Evolutionary conservation across 805 yeast genomes (phyloP), one percentile per base, ranked within the genome.

Genomic region (Naumovozyma baii): DNA sequence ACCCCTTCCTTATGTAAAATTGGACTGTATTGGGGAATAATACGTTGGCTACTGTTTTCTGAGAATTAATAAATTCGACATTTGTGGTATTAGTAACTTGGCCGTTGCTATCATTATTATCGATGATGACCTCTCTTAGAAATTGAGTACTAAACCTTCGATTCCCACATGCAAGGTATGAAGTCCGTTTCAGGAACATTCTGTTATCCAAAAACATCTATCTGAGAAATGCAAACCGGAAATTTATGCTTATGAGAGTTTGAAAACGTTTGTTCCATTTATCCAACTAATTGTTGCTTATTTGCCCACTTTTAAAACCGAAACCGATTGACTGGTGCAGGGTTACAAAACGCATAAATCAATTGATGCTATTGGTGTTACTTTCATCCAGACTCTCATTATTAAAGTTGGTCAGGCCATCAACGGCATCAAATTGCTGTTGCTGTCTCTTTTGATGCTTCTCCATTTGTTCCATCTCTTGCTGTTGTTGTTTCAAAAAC

Each of bases 401-500:
- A 22, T 22, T 10, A n/a, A n/a, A n/a, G n/a, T n/a, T n/a, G n/a
- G n/a, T n/a, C 26, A 22, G 10, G 26, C 26, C 26, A 22, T 22
- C 10, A 7, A 22, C 7, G 26, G 26, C 26, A 10, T 22, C 26
- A 7, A 22, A 22, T 22, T 22, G 26, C 7, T 7, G 9, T 10
- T 22, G 26, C 10, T 22, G 26, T 22, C 10, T 22, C 26, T 10
- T 22, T 22, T 22, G 26, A 22, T 22, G 26, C 10, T 22, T 22
- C 26, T 22, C 26, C 7, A 22, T 22, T 10, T 22, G 26, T 22
- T 22, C 26, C 10, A 10, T 22, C 26, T 22, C 26, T 48, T 72
- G 76, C 49, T 73, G 76, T 56, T 72, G 62, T 43, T 79, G 77
- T 48, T 80, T 76, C 22, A 80, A 76, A 48, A 74, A 83, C 10